These are phyloP conservation scores for Senecio squalidus DNA, from an alignment of 140 eudicot species.

Conservation along the genomic window DNA sequence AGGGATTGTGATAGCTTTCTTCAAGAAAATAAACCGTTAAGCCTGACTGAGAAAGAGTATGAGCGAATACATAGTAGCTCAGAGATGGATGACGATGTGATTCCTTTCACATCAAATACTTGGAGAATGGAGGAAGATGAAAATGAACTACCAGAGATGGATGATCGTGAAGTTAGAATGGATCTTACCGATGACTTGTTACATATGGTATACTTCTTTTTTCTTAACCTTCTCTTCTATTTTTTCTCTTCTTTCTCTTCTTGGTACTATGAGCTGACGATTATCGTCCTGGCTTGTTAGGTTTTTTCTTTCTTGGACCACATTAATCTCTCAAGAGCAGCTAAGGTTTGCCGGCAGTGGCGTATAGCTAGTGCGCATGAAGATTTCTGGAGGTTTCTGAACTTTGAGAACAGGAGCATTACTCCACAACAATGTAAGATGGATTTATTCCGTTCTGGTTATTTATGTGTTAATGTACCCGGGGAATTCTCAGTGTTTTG, in stretches of 20 bases:
- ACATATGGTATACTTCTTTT: slow-evolving; percentile 62
- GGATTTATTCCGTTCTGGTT: background rate
- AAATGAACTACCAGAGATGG: slow-evolving; percentile 26
- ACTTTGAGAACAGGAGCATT: slow-evolving; percentile 67
- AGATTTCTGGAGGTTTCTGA: slow-evolving; percentile 83
- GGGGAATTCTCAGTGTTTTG: background rate
- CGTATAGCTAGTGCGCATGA: slow-evolving; percentile 88
- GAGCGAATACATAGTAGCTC: slow-evolving; percentile 35
- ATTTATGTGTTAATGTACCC: background rate
- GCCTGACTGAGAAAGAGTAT: slow-evolving; percentile 26
- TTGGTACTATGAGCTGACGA: slow-evolving; percentile 6
- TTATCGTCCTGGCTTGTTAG: slow-evolving; percentile 33
- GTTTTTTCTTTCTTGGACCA: slow-evolving; percentile 87
- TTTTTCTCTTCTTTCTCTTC: slow-evolving; percentile 3
- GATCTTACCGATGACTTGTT: slow-evolving; percentile 96
- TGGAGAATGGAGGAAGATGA: slow-evolving; percentile 38
- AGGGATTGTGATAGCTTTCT: slow-evolving; percentile 55
- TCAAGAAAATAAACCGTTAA: slow-evolving; percentile 21
- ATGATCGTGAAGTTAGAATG: slow-evolving; percentile 71
- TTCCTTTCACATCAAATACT: slow-evolving; percentile 16
- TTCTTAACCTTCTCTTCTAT: background rate
- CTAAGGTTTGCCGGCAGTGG: slow-evolving; percentile 96
- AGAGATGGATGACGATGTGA: slow-evolving; percentile 15
- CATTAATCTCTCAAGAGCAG: slow-evolving; percentile 77
- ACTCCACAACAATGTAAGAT: slow-evolving; percentile 74